Conservation (phyloP, 2,329 filamentous ascomycete species). For the Claviceps spartinae region DNA sequence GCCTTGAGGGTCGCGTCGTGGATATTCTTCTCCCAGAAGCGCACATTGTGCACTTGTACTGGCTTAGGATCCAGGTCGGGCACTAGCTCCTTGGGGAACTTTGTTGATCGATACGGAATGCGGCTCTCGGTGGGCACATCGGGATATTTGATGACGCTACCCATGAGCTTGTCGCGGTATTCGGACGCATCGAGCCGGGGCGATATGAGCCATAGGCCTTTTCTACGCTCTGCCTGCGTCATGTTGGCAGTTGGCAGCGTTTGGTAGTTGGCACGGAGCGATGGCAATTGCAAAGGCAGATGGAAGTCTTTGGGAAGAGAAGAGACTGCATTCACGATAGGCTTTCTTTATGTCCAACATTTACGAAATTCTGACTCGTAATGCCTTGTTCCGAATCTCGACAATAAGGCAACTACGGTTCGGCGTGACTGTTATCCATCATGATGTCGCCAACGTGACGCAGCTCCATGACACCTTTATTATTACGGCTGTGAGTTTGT, state of each 20-base stretch:
- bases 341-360: too few relatives aligned
- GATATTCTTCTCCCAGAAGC: constrained; percentile 15
- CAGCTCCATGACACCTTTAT: too few relatives aligned
- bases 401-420: too few relatives aligned
- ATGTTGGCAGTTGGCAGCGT: not conserved
- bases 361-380: too few relatives aligned
- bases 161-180: constrained; percentile 18
- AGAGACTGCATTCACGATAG: not conserved
- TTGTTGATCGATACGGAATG: constrained; percentile 12
- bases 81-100: constrained; percentile 13
- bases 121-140: constrained; percentile 14
- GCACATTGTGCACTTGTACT: constrained; percentile 15
- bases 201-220: constrained; percentile 15
- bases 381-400: too few relatives aligned
- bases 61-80: constrained; percentile 15
- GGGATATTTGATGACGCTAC: constrained; percentile 17
- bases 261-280: not conserved
- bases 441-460: too few relatives aligned
- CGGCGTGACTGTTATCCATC: too few relatives aligned
- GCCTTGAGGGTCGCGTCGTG: constrained; percentile 13
- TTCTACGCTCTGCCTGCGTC: constrained; percentile 3
- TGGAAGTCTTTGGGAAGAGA: not conserved
- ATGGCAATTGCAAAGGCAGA: not conserved
- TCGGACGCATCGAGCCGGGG: constrained; percentile 15
- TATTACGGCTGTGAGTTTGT: too few relatives aligned